Evolutionary conservation across 768 basidiomycete species (phyloP).

Genomic region (Rhodosporidiobolus sp.): DNA sequence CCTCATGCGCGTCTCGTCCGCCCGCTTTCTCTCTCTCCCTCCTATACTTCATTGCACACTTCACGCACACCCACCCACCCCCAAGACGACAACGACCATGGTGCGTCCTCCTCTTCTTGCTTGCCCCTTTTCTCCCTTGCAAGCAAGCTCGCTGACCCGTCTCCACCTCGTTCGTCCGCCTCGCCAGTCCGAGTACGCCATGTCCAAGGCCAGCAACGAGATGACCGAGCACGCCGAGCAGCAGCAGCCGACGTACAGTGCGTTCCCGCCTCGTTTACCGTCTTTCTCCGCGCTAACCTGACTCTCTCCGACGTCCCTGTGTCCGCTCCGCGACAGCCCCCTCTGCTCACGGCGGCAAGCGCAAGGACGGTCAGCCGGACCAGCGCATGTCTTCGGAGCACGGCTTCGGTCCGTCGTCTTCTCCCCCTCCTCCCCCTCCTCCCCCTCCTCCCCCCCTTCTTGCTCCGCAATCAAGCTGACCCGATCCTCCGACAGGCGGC

Average conservation of each 20-base stretch:
- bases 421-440: background rate
- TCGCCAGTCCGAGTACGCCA: slow-evolving; percentile 4
- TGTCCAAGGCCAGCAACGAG: slow-evolving; percentile 32
- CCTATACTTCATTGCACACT: too few relatives aligned
- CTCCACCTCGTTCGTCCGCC: too few relatives aligned
- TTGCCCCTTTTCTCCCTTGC: too few relatives aligned
- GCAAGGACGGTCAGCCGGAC: slow-evolving; percentile 50
- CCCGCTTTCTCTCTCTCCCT: too few relatives aligned
- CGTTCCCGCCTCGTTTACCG: background rate
- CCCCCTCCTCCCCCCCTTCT: background rate
- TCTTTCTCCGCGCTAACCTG: too few relatives aligned
- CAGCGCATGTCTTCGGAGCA: slow-evolving; percentile 50
- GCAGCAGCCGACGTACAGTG: slow-evolving; percentile 1
- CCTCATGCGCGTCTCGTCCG: too few relatives aligned
- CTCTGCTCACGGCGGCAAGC: slow-evolving; percentile 49
- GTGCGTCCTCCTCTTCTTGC: too few relatives aligned
- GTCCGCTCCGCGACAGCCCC: too few relatives aligned
- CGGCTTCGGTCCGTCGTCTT: slow-evolving; percentile 33
- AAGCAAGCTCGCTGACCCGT: too few relatives aligned
- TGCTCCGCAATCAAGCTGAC: too few relatives aligned
- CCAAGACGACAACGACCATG: too few relatives aligned
- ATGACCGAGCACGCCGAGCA: slow-evolving; percentile 32
- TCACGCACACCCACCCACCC: too few relatives aligned
- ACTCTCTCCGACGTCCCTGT: background rate
- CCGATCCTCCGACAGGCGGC: slow-evolving; percentile 8